Conservation (phyloP, 2,329 filamentous ascomycete species). For the Lasiodiplodia gonubiensis region DNA sequence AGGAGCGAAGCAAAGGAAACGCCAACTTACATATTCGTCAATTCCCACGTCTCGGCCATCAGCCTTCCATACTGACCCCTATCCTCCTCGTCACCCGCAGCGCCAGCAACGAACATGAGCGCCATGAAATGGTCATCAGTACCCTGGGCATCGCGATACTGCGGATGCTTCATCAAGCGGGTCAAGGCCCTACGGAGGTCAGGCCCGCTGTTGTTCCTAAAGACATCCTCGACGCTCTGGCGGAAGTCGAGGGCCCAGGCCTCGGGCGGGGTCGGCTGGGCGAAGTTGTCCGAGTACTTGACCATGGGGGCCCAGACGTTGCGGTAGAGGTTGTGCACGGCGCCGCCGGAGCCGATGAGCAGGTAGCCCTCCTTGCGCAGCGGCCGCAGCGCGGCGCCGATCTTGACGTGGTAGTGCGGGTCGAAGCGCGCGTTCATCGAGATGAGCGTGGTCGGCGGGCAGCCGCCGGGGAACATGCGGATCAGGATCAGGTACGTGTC, state of each 20-base stretch:
- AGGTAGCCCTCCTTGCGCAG: conserved; percentile 63
- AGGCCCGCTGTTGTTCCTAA: conserved; percentile 62
- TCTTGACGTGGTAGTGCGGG: conserved; percentile 61
- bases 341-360: conserved; percentile 64
- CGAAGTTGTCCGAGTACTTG: conserved; percentile 67
- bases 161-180: conserved; percentile 71
- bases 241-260: conserved; percentile 68
- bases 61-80: conserved; percentile 48
- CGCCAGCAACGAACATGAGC: conserved; percentile 66
- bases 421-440: conserved; percentile 62
- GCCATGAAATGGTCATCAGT: conserved; percentile 76
- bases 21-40: conserved; percentile 62
- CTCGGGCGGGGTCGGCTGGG: conserved; percentile 63
- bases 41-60: conserved; percentile 69
- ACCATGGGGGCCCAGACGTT: conserved; percentile 71
- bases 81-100: conserved; percentile 51
- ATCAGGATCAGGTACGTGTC: conserved; percentile 73
- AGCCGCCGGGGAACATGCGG: conserved; percentile 70
- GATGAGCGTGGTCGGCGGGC: conserved; percentile 68
- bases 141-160: conserved; percentile 69
- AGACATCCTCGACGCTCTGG: conserved; percentile 66
- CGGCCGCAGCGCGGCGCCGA: conserved; percentile 63
- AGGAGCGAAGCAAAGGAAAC: neutral
- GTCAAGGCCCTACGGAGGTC: conserved; percentile 61
- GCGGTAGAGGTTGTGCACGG: conserved; percentile 73